Percentiles rank a stretch among this genome's conserved stretches.
These are phyloP conservation scores for Cutaneotrichosporon mucoides DNA, from an alignment of 1,284 basidiomycete species.

Conservation along the genomic window DNA sequence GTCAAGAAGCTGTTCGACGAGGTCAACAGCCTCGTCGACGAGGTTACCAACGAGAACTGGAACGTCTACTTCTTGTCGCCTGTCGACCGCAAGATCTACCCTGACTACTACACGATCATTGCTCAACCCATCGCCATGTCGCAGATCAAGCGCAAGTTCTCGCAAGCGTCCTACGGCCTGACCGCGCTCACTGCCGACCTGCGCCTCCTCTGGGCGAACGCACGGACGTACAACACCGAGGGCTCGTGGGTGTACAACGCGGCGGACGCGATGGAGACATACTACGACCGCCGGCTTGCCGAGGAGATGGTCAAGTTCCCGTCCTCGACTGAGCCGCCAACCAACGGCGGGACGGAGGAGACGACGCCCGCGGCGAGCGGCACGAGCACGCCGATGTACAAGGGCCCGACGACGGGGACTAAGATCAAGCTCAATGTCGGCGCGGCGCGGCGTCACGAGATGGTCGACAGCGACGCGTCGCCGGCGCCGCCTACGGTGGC, in stretches of 20 bases:
- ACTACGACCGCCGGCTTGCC: constrained; percentile 60
- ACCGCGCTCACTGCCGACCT: constrained; percentile 74
- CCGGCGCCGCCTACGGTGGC: constrained; percentile 25
- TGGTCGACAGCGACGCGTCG: constrained; percentile 17
- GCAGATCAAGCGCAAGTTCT: constrained; percentile 77
- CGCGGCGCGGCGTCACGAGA: constrained; percentile 18
- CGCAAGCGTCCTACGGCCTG: constrained; percentile 70
- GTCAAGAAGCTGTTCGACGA: constrained; percentile 59
- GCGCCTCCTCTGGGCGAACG: constrained; percentile 84
- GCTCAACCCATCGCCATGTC: constrained; percentile 77
- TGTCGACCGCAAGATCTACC: constrained; percentile 77
- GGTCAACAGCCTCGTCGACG: constrained; percentile 37
- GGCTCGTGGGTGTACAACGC: constrained; percentile 86
- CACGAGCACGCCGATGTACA: constrained; percentile 45
- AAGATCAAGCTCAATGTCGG: constrained; percentile 43
- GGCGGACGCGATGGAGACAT: constrained; percentile 84
- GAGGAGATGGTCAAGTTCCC: constrained; percentile 27
- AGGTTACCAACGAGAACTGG: constrained; percentile 65
- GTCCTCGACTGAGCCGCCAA: neutral
- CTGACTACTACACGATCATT: constrained; percentile 80
- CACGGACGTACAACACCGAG: constrained; percentile 70
- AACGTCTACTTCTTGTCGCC: constrained; percentile 78
- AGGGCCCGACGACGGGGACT: constrained; percentile 24
- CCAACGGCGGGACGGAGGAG: constrained; percentile 12
- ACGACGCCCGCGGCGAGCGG: constrained; percentile 33